Evolutionary conservation across 768 basidiomycete species (phyloP).

Genomic region (Auriscalpium microsporum): DNA sequence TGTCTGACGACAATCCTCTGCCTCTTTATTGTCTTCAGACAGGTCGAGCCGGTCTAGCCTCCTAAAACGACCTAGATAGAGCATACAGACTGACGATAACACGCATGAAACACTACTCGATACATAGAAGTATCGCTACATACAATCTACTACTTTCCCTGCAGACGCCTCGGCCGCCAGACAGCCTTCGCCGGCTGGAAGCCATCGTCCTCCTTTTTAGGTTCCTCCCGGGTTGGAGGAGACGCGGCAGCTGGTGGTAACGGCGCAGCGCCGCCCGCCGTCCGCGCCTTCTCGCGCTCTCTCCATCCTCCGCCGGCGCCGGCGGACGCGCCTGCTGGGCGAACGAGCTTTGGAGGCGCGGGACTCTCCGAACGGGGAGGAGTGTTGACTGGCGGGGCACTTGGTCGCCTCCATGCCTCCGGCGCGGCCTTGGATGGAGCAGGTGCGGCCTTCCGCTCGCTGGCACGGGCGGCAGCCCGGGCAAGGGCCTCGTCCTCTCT

Average conservation of each 20-base stretch:
- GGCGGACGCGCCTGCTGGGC: conserved; percentile 7
- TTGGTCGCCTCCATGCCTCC: conserved; percentile 19
- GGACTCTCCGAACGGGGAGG: conserved; percentile 52
- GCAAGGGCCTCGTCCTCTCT: conserved; percentile 49
- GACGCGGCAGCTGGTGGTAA: conserved; percentile 28
- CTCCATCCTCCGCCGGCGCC: conserved; percentile 49
- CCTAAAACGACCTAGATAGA: too few species aligned
- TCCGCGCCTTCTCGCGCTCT: conserved; percentile 41
- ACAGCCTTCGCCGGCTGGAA: conserved; percentile 54
- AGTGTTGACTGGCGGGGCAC: conserved; percentile 19
- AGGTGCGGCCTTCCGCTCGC: conserved; percentile 14
- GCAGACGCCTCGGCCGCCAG: conserved; percentile 22
- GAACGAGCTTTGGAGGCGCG: conserved; percentile 25
- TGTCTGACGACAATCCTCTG: too few species aligned
- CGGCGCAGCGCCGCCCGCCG: conserved; percentile 24
- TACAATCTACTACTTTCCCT: conserved; percentile 6
- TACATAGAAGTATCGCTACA: too few species aligned
- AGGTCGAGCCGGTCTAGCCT: too few species aligned
- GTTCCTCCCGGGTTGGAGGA: conserved; percentile 24
- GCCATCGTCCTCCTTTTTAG: conserved; percentile 51
- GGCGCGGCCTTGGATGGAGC: conserved; percentile 21
- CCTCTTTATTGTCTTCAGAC: too few species aligned
- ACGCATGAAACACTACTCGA: conserved; percentile 3
- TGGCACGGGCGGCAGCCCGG: conserved; percentile 21
- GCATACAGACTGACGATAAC: background rate